Evolutionary conservation across 768 basidiomycete genomes (phyloP).

Genomic region (Lentinula edodes): DNA sequence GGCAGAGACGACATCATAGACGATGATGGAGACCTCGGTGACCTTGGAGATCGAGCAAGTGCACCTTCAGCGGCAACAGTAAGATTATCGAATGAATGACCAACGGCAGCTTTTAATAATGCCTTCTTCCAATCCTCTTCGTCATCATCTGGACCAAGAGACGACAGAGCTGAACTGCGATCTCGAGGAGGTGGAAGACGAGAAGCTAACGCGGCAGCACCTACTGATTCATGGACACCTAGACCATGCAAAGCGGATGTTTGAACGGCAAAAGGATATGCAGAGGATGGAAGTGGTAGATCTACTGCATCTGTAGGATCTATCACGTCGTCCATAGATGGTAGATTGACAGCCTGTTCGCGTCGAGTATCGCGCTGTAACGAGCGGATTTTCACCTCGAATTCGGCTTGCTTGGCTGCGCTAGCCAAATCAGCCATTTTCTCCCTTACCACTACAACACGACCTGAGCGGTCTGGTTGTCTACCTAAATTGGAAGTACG

Average conservation of each 20-base stretch:
- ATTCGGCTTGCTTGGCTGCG: constrained; percentile 73
- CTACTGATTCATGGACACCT: constrained; percentile 69
- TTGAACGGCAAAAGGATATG: constrained; percentile 70
- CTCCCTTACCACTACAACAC: constrained; percentile 82
- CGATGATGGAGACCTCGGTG: constrained; percentile 25
- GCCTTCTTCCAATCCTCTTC: constrained; percentile 75
- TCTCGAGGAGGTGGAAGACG: constrained; percentile 53
- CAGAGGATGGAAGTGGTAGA: constrained; percentile 61
- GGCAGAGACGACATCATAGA: constrained; percentile 35
- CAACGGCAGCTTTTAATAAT: constrained; percentile 71
- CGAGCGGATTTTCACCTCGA: constrained; percentile 57
- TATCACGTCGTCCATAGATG: constrained; percentile 51
- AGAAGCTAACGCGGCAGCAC: constrained; percentile 72
- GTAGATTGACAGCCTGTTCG: constrained; percentile 23
- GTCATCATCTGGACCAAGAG: constrained; percentile 31
- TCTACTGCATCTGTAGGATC: constrained; percentile 86
- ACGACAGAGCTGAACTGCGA: constrained; percentile 53
- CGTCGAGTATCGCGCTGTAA: constrained; percentile 34
- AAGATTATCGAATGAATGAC: constrained; percentile 59
- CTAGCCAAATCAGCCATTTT: constrained; percentile 64
- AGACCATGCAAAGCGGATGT: constrained; percentile 69
- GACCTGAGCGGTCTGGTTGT: constrained; percentile 35
- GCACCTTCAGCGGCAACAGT: not conserved
- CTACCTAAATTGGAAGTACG: constrained; percentile 20
- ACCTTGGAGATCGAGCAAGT: not conserved